Evolutionary conservation across 345 rosid species (phyloP), one percentile per base, ranked within the genome.

Genomic region (Bruguiera sexangula): DNA sequence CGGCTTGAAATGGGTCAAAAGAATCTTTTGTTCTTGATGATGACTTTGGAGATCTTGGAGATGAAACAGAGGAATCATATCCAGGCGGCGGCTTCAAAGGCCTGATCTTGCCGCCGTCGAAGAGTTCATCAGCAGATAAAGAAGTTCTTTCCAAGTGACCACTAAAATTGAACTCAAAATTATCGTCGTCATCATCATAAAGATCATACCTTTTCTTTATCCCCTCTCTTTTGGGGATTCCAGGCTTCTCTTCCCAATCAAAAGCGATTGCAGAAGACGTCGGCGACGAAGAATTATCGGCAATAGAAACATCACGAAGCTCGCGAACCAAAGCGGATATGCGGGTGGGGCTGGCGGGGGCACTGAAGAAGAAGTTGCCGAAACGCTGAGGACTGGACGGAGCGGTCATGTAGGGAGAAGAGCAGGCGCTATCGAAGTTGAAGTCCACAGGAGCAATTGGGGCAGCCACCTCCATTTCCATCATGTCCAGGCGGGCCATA

Each of bases 401-500:
- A 75, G 98, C 98, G n/a, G 98, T 90, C 68, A 89, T 86, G 88
- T 84, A 93, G 0, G 98, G 98, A 62, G 98, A 89, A 16, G 98
- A 93, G 51, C 89, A 82, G 13, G 82, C 60, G 77, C 96, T 91
- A 69, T 91, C 94, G 69, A 93, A 91, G 78, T 86, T 87, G 82
- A 91, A 83, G 21, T 91, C 96, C 68, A 72, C 30, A 1, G 78
- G 62, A 24, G 76, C 75, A 18, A 57, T 69, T 29, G 87, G 82
- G 8, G 70, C 67, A 53, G 61, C 85, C 58, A 85, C 89, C 62
- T 86, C 89, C 78, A 76, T 76, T 57, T 84, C 87, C 89, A 16
- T 16, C 29, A 83, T 83, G 52, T 57, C 52, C 63, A 43, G 31
- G 36, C 55, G 24, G n/a, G 18, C 13, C 39, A 69, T 43, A 62